phyloP scores from a whole-genome alignment of 305 asterid genomes.

The Fraxinus xanthoxyloides region DNA sequence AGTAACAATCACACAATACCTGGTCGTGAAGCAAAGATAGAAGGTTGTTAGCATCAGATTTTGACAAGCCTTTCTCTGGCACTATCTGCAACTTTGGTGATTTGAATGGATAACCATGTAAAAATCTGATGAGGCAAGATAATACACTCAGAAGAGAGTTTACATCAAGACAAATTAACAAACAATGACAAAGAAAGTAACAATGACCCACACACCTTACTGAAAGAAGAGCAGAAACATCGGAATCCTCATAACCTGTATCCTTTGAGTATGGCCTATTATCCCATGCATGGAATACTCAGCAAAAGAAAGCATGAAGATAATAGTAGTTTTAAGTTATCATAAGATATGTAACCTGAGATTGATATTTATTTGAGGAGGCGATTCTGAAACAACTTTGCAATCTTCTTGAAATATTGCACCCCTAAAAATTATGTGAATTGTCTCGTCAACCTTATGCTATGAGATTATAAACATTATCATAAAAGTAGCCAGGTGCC shows the following conservation, averaged over 20 bases:
- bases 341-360: conserved; percentile 62
- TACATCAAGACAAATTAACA: conserved; percentile 11
- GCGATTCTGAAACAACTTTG: conserved; percentile 61
- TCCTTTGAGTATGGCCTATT: conserved; percentile 93
- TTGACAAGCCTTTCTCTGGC: conserved; percentile 82
- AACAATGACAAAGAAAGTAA: conserved; percentile 2
- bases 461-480: conserved; percentile 7
- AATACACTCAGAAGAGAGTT: conserved; percentile 16
- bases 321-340: not conserved
- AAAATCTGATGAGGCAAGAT: conserved; percentile 49
- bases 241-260: conserved; percentile 80
- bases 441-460: conserved; percentile 22
- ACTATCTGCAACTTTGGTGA: conserved; percentile 81
- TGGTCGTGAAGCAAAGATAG: conserved; percentile 83
- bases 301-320: conserved; percentile 18
- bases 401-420: conserved; percentile 97
- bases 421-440: conserved; percentile 52
- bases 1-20: conserved; percentile 44
- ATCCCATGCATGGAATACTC: conserved; percentile 31
- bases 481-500: not conserved
- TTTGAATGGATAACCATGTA: conserved; percentile 90
- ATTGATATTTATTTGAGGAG: conserved; percentile 70
- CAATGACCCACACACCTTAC: conserved; percentile 58
- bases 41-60: conserved; percentile 68
- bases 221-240: conserved; percentile 76